phyloP scores from a whole-genome alignment of 345 rosid genomes.

The Syzygium grande region DNA sequence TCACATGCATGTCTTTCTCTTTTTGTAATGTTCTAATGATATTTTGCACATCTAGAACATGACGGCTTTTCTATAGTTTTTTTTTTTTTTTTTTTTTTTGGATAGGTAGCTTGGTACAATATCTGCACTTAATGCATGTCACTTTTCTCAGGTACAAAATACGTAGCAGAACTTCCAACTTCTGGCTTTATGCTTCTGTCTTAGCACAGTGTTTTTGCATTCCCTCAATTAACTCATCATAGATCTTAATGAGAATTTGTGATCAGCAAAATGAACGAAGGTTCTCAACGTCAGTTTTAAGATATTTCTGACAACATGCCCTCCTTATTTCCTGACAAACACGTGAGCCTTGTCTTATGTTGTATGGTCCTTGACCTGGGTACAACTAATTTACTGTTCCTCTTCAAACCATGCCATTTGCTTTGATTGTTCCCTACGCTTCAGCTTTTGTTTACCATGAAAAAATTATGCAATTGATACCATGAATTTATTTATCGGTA shows the following conservation, averaged over 20 bases:
- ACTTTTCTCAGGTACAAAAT: neutral
- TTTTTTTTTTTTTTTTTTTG: neutral
- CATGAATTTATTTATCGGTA: neutral
- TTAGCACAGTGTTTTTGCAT: neutral
- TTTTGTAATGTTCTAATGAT: neutral
- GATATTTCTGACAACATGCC: neutral
- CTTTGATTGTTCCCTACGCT: neutral
- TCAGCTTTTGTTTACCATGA: neutral
- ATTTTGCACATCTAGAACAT: neutral
- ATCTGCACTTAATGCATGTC: neutral
- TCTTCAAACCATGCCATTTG: neutral
- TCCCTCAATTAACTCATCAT: neutral
- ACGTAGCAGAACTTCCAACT: neutral
- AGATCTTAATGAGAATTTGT: neutral
- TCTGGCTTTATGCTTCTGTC: neutral
- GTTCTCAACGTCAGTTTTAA: neutral
- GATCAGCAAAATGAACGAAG: neutral
- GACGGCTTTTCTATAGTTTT: neutral
- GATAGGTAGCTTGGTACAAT: neutral
- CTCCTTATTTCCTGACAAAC: neutral
- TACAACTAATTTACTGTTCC: neutral
- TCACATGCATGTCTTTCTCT: neutral
- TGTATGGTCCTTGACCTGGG: neutral
- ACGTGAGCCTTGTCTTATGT: neutral
- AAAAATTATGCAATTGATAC: neutral